These are phyloP conservation scores for Peronosclerospora sorghi DNA, from an alignment of 352 stramenopile genomes.

Conservation along the genomic window DNA sequence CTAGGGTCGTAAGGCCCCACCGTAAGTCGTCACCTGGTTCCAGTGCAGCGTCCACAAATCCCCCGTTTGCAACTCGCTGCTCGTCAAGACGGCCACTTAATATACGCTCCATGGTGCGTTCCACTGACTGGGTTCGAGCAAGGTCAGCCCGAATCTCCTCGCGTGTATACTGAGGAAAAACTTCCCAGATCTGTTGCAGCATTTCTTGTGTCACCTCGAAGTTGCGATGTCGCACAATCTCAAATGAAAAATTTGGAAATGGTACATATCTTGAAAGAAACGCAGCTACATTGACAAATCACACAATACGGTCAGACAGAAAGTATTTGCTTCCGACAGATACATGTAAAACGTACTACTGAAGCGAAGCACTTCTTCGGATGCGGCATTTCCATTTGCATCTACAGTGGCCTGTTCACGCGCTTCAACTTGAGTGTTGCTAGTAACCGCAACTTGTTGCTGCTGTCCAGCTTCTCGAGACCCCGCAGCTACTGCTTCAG, in stretches of 20 bases:
- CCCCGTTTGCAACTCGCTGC: conserved; percentile 17
- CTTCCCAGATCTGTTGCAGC: conserved; percentile 59
- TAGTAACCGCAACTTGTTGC: conserved; percentile 4
- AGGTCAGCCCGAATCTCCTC: conserved; percentile 52
- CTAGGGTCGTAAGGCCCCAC: conserved; percentile 30
- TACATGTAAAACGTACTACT: conserved; percentile 42
- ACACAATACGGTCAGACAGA: conserved; percentile 6
- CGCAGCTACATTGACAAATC: conserved; percentile 27
- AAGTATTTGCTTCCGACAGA: background rate
- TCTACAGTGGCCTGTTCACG: conserved; percentile 3
- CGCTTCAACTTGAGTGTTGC: conserved; percentile 3
- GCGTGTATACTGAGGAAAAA: conserved; percentile 59
- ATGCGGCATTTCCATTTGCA: conserved; percentile 8
- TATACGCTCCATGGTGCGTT: conserved; percentile 67
- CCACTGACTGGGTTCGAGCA: conserved; percentile 37
- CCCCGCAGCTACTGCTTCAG: conserved; percentile 10
- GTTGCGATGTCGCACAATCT: conserved; percentile 54
- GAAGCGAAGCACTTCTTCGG: conserved; percentile 57
- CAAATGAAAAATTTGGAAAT: conserved; percentile 64
- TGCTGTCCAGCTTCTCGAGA: background rate
- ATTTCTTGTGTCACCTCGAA: conserved; percentile 60
- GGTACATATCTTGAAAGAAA: conserved; percentile 61
- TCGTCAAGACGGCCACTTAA: conserved; percentile 39
- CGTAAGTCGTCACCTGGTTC: conserved; percentile 29
- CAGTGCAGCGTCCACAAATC: conserved; percentile 24